Base-by-base conservation (phyloP, 2,329 filamentous ascomycete genomes). In the Bipolaris sorokiniana region DNA sequence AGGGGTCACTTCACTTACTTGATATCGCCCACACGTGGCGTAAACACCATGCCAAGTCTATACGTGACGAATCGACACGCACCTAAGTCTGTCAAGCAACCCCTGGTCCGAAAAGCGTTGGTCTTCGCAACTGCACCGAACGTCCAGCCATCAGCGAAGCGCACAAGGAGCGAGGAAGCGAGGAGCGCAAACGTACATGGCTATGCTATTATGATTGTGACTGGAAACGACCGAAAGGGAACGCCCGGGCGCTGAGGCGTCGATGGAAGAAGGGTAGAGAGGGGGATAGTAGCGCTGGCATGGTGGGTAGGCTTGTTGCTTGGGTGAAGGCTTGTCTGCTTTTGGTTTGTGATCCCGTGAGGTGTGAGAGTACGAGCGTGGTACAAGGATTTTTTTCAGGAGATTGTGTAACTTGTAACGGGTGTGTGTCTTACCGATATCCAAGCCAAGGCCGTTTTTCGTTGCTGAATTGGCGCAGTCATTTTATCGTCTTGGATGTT, bases 261-360 rank as follows among this genome's bases (percentile, higher is more conserved):
- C 22, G 22, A 41, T 54, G 26, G 28, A 54, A 23, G 36, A 46
- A 59, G 48, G 47, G 44, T 49, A 26, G 44, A 31, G 41, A 36
- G 42, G 28, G 10, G 22, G 22, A 5, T 28, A 48, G 41, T 33
- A 49, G 36, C 34, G 49, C 48, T 63, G 60, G 60, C 51, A 48
- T 65, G 56, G 40, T 59, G 47, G 53, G 41, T 22, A 46, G 23
- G 45, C 50, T 18, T 34, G 38, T 61, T 54, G 46, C 49, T 40
- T 42, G 41, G 47, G 38, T 13, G n/a, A 16, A 36, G 38, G 18
- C 16, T 26, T 56, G 61, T 64, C 22, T 49, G 56, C 28, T 47
- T 34, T 47, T 62, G 47, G 36, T 22, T 5, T 31, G 34, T 18
- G 42, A 11, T 9, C 26, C 10, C 37, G 10, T 49, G 13, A 11